Conservation (phyloP, 2,329 filamentous ascomycete genomes). For the Aspergillus aculeatinus region DNA sequence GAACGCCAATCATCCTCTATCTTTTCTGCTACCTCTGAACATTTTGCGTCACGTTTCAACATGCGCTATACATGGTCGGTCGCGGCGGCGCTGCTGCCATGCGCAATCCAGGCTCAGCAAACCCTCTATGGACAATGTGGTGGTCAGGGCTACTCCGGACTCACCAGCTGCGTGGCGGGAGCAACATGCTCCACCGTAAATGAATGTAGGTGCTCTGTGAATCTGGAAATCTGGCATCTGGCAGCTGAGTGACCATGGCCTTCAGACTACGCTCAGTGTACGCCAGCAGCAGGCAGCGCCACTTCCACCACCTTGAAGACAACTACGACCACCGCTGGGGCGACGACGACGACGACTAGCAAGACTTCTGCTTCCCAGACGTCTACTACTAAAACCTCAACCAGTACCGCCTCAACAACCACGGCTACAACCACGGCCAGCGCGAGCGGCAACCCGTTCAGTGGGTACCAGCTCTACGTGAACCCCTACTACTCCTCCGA, state of each 20-base stretch:
- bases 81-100: neutral
- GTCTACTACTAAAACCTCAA: neutral
- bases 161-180: neutral
- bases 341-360: neutral
- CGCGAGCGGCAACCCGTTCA: constrained; percentile 52
- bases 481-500: constrained; percentile 57
- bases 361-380: neutral
- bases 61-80: neutral
- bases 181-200: neutral
- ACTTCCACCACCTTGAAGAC: neutral
- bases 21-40: neutral
- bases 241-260: neutral
- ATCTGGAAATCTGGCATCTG: too few species aligned
- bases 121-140: constrained; percentile 1
- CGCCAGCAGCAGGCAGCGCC: neutral
- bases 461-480: constrained; percentile 51
- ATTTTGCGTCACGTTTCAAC: neutral
- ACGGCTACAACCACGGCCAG: constrained; percentile 19
- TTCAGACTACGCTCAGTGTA: constrained; percentile 1
- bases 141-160: neutral
- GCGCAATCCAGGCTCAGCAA: neutral
- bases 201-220: neutral
- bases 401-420: neutral
- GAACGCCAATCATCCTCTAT: accelerated
- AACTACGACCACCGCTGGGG: neutral